Evolutionary conservation across 2,329 filamentous ascomycete species (phyloP).

Genomic region (Claviceps humidiphila): DNA sequence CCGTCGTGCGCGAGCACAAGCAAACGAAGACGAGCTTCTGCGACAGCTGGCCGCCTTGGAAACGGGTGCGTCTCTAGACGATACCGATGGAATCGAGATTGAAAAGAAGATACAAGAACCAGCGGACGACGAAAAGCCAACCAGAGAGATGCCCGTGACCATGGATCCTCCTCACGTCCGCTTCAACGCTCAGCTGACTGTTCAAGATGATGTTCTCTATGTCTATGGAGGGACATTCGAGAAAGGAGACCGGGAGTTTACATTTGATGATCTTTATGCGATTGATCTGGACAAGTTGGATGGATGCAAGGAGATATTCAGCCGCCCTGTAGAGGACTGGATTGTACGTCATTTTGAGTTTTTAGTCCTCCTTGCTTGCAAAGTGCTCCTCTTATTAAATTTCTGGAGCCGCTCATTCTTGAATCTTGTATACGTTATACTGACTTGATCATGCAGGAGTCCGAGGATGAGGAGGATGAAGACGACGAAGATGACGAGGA

Average conservation of each 20-base stretch:
- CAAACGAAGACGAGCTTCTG: slow-evolving; percentile 82
- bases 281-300: slow-evolving; percentile 92
- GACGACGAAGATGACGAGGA: slow-evolving; percentile 1
- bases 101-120: slow-evolving; percentile 38
- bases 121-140: slow-evolving; percentile 42
- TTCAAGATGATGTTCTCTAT: slow-evolving; percentile 85
- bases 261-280: slow-evolving; percentile 88
- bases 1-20: slow-evolving; percentile 64
- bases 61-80: slow-evolving; percentile 52
- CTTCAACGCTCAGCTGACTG: slow-evolving; percentile 82
- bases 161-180: slow-evolving; percentile 80
- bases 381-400: neutral
- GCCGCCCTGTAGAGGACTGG: slow-evolving; percentile 74
- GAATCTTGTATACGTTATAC: neutral
- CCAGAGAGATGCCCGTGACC: slow-evolving; percentile 49
- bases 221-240: slow-evolving; percentile 94
- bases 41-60: slow-evolving; percentile 77
- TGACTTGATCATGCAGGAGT: slow-evolving; percentile 29
- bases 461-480: slow-evolving; percentile 41
- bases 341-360: slow-evolving; percentile 31
- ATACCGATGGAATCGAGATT: slow-evolving; percentile 34
- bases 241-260: slow-evolving; percentile 87
- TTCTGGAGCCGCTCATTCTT: neutral
- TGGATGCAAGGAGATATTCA: slow-evolving; percentile 85
- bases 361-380: slow-evolving; percentile 2